Evolutionary conservation across 2,329 filamentous ascomycete species (phyloP), one percentile per base, ranked within the genome.

Genomic region (Colletotrichum tropicale): DNA sequence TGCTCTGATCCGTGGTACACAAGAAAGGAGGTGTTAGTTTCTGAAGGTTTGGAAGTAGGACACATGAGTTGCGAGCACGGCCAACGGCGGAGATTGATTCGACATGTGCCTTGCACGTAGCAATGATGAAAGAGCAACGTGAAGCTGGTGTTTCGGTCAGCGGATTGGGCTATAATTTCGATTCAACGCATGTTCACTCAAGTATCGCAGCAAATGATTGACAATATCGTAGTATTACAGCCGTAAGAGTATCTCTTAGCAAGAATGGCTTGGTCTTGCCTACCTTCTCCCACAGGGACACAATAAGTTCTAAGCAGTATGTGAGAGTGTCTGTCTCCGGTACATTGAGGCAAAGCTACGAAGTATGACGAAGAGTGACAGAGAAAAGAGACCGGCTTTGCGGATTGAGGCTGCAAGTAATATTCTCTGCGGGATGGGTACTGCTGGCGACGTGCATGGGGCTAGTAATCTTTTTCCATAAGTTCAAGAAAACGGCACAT

Each of bases 111-210:
- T 6, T 6, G 5, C 38, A 2, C 38, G 5, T 43, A 18, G 5
- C 16, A 8, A 5, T 43, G 38, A 43, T 8, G 38, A 43, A 43
- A 9, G 38, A 18, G 16, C 8, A 10, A 43, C 38, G 38, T 43
- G 38, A 43, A 43, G 38, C 8, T 16, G 8, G 16, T 43, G 8
- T 43, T n/a, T 43, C 5, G 8, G 8, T 43, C 10, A 18, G 38
- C 38, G 1, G 38, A 0, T 43, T 43, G 16, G 0, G 8, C 16
- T 43, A 43, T n/a, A 18, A 43, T 10, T 4, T 43, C 38, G 0
- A 0, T 43, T 0, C 1, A 43, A 18, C 0, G 38, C 38, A 10
- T 2, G 5, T 43, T 43, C 8, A 43, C n/a, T n/a, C 8, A 0
- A 43, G 38, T 8, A 18, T 43, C 16, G 16, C 36, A 18, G 6